Evolutionary conservation across 495 filamentous ascomycete species (phyloP), one percentile per base, ranked within the genome.

Genomic region (Penicillium canescens): DNA sequence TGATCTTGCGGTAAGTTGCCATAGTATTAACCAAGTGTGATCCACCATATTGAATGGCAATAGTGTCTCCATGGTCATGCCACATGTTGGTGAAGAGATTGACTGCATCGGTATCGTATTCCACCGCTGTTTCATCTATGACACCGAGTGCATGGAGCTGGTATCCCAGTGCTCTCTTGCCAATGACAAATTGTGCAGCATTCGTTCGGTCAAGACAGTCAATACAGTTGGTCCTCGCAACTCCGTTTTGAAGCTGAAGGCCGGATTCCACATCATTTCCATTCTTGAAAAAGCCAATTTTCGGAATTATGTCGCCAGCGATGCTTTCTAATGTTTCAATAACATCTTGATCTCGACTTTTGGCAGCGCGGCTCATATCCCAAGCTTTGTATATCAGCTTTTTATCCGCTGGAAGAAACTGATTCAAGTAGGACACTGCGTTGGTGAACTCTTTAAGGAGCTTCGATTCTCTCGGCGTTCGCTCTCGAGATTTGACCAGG

Each of bases 1-100:
- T 98, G 66, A 96, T 95, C 69, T 96, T 97, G 45, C 94, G 86
- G 68, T 98, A 98, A 2, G 95, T 98, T 52, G 92, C 92, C 93
- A 97, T 96, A 1, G 94, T 98, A 69, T 98, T 98, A 53, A 98
- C 94, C 1, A 98, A 79, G 68, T 98, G 94, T 9, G 92, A 97
- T 21, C 94, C 95, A 45, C 95, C 95, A 64, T 98, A 98, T 63
- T 98, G 94, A 28, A 97, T 88, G 20, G 94, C 94, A 65, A 98
- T 97, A 16, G 91, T 96, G 63, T 98, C 94, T 35, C 94, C 94
- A 65, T 98, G 94, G 58, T 94, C 91, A 63, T 97, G 92, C 71
- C 73, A 83, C 94, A 98, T 97, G 66, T 96, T 89, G 2, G 93
- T 97, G 55, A 98, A 96, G 5, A 96, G 80, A 62, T 98, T 96